Evolutionary conservation across 2,329 filamentous ascomycete species (phyloP), one percentile per base, ranked within the genome.

Genomic region (Colletotrichum sp.): DNA sequence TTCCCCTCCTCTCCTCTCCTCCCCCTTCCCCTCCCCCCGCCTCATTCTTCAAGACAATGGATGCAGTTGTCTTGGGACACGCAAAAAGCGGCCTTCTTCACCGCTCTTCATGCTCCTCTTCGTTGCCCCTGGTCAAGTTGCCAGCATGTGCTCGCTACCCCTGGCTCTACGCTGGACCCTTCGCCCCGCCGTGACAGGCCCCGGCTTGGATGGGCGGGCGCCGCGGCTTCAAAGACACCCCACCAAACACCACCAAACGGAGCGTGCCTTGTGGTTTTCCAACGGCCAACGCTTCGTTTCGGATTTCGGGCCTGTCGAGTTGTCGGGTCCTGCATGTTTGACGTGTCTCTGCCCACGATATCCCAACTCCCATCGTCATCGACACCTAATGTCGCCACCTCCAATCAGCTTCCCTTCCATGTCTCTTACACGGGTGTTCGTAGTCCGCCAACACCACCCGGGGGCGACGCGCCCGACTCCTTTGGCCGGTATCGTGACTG

Each of bases 361-460:
- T 32, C 26, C 49, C 28, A 66, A 49, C 30, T 16, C 8, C 36
- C 68, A 39, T 26, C 57, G 59, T 52, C 36, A 26, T 72, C 69
- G 55, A 64, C n/a, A 63, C 69, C 73, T 34, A 72, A 76, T 44
- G 24, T 44, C 67, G 67, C 68, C 63, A 21, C 69, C 57, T 68
- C 73, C 73, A 72, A 72, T 76, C 73, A 76, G 70, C 57, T 62
- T 68, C 63, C 63, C 73, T 75, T 52, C 44, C 44, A 52, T 52
- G 44, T 52, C 69, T 75, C 73, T 76, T 64, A 76, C 73, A 76
- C 73, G 63, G 73, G 55, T 72, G 73, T 76, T 71, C 72, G 72
- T 76, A 76, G 73, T 76, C 73, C 73, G 64, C 69, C 73, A 76
- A 76, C 73, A 72, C 73, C 69, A 62, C 63, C 73, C 63, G 55